These are phyloP conservation scores for Paecilomyces formosus DNA, from an alignment of 2,329 filamentous ascomycete genomes.

Conservation along the genomic window DNA sequence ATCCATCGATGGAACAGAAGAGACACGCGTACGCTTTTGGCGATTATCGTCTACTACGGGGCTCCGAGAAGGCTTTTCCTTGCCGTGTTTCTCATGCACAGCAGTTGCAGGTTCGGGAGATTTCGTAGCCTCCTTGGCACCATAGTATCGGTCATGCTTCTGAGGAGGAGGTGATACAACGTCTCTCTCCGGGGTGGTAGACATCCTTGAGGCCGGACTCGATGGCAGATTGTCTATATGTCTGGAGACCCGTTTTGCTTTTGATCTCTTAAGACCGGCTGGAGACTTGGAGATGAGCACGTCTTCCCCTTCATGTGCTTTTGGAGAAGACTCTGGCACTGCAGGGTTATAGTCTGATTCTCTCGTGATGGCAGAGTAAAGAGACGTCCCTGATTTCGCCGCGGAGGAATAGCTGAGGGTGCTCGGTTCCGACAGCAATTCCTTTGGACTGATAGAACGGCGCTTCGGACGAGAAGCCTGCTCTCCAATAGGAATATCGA, in stretches of 20 bases:
- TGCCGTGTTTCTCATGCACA: slow-evolving; percentile 9
- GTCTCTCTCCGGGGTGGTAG: slow-evolving; percentile 14
- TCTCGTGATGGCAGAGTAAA: slow-evolving; percentile 22
- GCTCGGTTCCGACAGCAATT: slow-evolving; percentile 23
- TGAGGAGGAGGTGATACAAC: slow-evolving; percentile 5
- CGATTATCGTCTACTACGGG: slow-evolving; percentile 17
- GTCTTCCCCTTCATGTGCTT: background rate
- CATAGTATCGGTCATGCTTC: slow-evolving; percentile 10
- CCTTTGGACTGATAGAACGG: slow-evolving; percentile 19
- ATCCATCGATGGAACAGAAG: slow-evolving; percentile 40
- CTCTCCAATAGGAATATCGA: slow-evolving; percentile 58
- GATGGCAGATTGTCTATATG: slow-evolving; percentile 25
- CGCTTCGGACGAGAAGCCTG: slow-evolving; percentile 38
- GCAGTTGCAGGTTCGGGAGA: slow-evolving; percentile 1
- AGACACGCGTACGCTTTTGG: slow-evolving; percentile 30
- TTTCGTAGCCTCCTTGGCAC: slow-evolving; percentile 1
- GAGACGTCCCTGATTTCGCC: slow-evolving; percentile 19
- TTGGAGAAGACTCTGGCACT: background rate
- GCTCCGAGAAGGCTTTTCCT: slow-evolving; percentile 14
- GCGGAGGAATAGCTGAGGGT: slow-evolving; percentile 19
- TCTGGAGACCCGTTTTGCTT: slow-evolving; percentile 33
- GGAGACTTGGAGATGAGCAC: slow-evolving; percentile 19
- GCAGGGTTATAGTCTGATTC: slow-evolving; percentile 19
- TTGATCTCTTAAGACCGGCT: slow-evolving; percentile 30
- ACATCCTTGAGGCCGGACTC: slow-evolving; percentile 14